These are phyloP conservation scores for Chlorella vulgaris DNA, from an alignment of 139 green algal genomes.

Conservation along the genomic window DNA sequence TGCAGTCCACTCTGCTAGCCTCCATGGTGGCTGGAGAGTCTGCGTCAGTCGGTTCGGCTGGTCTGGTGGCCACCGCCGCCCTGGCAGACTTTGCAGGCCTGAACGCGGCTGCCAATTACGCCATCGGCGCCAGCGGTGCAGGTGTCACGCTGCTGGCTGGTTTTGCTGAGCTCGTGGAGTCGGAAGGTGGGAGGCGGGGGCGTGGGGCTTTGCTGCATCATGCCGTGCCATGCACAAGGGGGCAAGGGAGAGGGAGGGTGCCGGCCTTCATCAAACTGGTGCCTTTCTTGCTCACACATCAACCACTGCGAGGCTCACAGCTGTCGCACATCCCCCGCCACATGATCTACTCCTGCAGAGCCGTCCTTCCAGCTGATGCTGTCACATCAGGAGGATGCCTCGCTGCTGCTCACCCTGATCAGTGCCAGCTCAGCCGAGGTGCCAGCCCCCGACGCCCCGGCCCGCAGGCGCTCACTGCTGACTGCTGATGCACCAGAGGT, in stretches of 20 bases:
- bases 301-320: too few species aligned
- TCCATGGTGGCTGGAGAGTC: constrained; percentile 17
- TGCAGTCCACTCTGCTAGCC: constrained; percentile 4
- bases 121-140: constrained; percentile 4
- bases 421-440: neutral
- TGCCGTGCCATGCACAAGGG: too few species aligned
- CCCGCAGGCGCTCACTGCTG: neutral
- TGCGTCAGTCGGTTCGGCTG: neutral
- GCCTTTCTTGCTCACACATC: too few species aligned
- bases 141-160: neutral
- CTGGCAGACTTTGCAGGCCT: neutral
- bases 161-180: neutral
- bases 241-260: too few species aligned
- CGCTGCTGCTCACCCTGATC: constrained; percentile 1
- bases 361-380: constrained; percentile 4
- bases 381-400: neutral
- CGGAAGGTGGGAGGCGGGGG: neutral
- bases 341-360: neutral
- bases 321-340: too few species aligned
- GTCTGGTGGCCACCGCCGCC: neutral
- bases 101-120: too few species aligned
- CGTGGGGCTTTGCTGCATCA: neutral
- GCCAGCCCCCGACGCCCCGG: too few species aligned
- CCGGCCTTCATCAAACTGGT: too few species aligned
- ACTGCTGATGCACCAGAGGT: neutral